Evolutionary conservation across 257 asterid genomes (phyloP).

Genomic region (Marsdenia floribunda): DNA sequence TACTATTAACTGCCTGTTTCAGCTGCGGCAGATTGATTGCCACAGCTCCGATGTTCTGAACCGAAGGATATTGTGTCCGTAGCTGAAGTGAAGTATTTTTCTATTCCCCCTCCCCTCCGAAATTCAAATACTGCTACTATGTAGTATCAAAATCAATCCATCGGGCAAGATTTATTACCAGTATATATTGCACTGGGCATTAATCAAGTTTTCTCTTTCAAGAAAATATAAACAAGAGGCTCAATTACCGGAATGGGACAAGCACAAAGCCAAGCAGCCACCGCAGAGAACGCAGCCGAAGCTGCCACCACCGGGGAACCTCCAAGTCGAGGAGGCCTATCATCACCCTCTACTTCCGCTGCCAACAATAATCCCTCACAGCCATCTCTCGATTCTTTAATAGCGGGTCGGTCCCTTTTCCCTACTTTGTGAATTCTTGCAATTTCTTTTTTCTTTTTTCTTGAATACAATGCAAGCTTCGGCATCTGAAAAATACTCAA

Average conservation of each 20-base stretch:
- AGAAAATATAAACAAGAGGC: neutral
- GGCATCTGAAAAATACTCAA: neutral
- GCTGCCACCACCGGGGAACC: neutral
- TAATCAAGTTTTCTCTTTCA: neutral
- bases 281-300: constrained; percentile 7
- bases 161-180: neutral
- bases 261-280: constrained; percentile 8
- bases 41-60: too few species aligned
- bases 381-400: constrained; percentile 58
- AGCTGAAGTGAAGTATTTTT: too few species aligned
- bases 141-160: neutral
- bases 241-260: constrained; percentile 18
- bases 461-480: neutral
- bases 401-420: constrained; percentile 31
- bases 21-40: too few species aligned
- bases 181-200: too few species aligned
- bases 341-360: constrained; percentile 19
- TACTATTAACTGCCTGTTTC: too few species aligned
- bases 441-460: neutral
- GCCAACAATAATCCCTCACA: constrained; percentile 17
- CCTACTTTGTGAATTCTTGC: neutral
- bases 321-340: neutral
- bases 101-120: too few species aligned
- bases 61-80: too few species aligned
- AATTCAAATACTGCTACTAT: too few species aligned